A percentile compares a stretch with the other conserved stretches of the same genome.
Evolutionary conservation across 768 basidiomycete species (phyloP).

Genomic region (Pulveroboletus sp.): DNA sequence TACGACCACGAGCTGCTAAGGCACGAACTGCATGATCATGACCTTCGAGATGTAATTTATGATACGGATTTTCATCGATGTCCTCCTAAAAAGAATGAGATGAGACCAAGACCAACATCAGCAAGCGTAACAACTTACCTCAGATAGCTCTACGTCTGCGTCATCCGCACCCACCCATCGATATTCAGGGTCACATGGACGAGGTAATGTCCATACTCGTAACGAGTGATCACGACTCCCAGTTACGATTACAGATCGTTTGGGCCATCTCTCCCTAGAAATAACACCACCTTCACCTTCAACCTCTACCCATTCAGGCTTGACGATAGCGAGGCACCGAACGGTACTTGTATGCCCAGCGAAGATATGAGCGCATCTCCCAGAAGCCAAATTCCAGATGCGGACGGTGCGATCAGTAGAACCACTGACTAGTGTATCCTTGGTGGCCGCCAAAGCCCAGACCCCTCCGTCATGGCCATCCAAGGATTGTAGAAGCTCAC

Average conservation of each 20-base stretch:
- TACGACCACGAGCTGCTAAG: slow-evolving; percentile 84
- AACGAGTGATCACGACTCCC: slow-evolving; percentile 66
- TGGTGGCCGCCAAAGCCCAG: slow-evolving; percentile 91
- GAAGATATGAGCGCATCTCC: slow-evolving; percentile 87
- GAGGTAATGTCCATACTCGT: slow-evolving; percentile 63
- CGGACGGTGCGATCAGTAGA: slow-evolving; percentile 92
- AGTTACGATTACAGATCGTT: slow-evolving; percentile 67
- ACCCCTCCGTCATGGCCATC: slow-evolving; percentile 94
- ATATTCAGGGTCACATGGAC: slow-evolving; percentile 72
- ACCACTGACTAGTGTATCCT: slow-evolving; percentile 84
- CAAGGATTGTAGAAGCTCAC: slow-evolving; percentile 66
- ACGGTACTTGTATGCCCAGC: slow-evolving; percentile 97
- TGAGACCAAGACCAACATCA: background rate
- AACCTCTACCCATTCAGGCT: slow-evolving; percentile 81
- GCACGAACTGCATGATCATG: slow-evolving; percentile 92
- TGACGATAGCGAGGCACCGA: slow-evolving; percentile 91
- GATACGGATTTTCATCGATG: slow-evolving; percentile 79
- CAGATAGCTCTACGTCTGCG: slow-evolving; percentile 53
- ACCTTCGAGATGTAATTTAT: slow-evolving; percentile 76
- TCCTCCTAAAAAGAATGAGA: slow-evolving; percentile 47
- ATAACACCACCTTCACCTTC: slow-evolving; percentile 59
- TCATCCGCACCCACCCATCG: slow-evolving; percentile 61
- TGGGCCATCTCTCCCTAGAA: slow-evolving; percentile 67
- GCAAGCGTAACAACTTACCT: slow-evolving; percentile 27
- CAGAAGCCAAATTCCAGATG: slow-evolving; percentile 81